Evolutionary conservation across 1,284 basidiomycete species (phyloP), one percentile per base, ranked within the genome.

Genomic region (Sporisorium graminicola): DNA sequence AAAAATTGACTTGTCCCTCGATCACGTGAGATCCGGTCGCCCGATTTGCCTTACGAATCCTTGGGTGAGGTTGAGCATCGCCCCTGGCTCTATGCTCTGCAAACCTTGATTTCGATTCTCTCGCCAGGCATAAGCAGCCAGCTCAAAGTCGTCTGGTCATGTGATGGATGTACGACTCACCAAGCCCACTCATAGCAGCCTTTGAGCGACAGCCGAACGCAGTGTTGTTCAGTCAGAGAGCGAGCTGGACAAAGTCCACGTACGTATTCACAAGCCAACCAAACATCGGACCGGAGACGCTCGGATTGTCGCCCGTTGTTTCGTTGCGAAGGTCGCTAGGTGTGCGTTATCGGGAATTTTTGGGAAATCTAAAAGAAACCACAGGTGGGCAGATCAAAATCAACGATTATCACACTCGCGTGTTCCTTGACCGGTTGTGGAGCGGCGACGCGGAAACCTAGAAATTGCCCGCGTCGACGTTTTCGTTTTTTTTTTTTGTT

Each of bases 361-460:
- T 53, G 51, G 35, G 35, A 53, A 26, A 10, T 24, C 37, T 18
- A n/a, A n/a, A 37, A 37, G 14, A 14, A 37, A 37, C n/a, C n/a
- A n/a, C n/a, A n/a, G n/a, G 29, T 10, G 10, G 29, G 29, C 10
- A 31, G 29, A 31, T 31, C 5, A 40, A n/a, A n/a, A 40, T 40
- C 37, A 40, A 40, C 37, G 37, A 40, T 53, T 37, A 52, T 52
- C 51, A 16, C 33, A 7, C 33, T 37, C n/a, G 8, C 14, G 20
- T 22, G 29, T 20, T 22, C n/a, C n/a, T 31, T 22, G 10, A 22
- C 44, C 44, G 44, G 44, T 46, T 46, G 44, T 46, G 44, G 44
- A 46, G 44, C 44, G 12, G 47, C 26, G 33, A 51, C 47, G 58
- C 58, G 58, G 58, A 52, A 52, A 51, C 58, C 26, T 46, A n/a